A percentile compares a stretch with the other conserved stretches of the same genome.
Evolutionary conservation across 192 early-diverging fungal species (phyloP).

Genomic region (Coemansia sp.): DNA sequence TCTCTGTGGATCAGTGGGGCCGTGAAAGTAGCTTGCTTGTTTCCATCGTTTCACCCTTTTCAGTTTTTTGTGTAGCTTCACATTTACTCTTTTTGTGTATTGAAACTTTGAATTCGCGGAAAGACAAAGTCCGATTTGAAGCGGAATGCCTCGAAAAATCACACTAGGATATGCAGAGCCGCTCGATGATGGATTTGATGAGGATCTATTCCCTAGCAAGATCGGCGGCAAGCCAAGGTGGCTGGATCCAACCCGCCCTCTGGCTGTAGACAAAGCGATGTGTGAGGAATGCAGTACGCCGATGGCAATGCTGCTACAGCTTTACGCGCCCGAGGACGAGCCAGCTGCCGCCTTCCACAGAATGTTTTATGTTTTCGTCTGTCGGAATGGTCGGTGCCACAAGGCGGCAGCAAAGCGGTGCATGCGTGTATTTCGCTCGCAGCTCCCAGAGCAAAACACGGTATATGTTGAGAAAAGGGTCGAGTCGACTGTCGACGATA

Average conservation of each 20-base stretch:
- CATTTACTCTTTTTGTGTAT: too few species aligned
- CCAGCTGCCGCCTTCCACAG: conserved; percentile 86
- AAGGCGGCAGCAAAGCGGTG: conserved; percentile 58
- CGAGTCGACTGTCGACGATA: conserved; percentile 18
- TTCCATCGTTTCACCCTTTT: too few species aligned
- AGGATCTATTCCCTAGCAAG: conserved; percentile 77
- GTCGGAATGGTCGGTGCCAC: conserved; percentile 85
- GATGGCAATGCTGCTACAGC: conserved; percentile 79
- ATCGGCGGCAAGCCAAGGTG: conserved; percentile 83
- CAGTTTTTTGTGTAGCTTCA: too few species aligned
- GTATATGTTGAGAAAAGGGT: conserved; percentile 50
- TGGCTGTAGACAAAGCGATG: conserved; percentile 58
- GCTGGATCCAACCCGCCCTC: conserved; percentile 73
- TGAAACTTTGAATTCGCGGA: not conserved
- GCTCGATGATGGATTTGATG: conserved; percentile 59
- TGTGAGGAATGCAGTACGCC: conserved; percentile 75
- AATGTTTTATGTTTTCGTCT: conserved; percentile 89
- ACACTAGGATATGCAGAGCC: conserved; percentile 78
- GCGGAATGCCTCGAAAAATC: conserved; percentile 1
- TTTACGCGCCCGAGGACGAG: conserved; percentile 92
- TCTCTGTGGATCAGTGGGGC: too few species aligned
- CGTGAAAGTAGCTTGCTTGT: too few species aligned
- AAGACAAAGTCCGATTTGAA: too few species aligned
- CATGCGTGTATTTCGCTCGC: conserved; percentile 81
- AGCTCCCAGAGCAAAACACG: conserved; percentile 72